Base-by-base conservation (phyloP, 2,329 filamentous ascomycete genomes). In the Claviceps humidiphila region DNA sequence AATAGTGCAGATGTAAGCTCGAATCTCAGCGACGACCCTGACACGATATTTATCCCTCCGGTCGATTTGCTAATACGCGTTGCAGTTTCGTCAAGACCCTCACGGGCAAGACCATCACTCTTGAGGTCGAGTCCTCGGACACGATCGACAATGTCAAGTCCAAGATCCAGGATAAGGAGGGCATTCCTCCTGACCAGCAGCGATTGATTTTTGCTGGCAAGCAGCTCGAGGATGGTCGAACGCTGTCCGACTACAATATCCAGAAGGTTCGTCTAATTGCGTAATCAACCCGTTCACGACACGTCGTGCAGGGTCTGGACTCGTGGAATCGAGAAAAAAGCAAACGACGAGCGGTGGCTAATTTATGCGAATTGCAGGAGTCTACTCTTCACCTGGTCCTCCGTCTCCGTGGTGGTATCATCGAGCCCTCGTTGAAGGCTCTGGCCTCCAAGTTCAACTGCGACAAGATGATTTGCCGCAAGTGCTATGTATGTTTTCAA, bases 401-500 rank as follows among this genome's bases (percentile, higher is more conserved):
- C 75, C 90, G 91, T 80, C 90, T 97, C 67, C 90, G 91, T 81
- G 91, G 91, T 81, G 91, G 91, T 81, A 91, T 97, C 80, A 96
- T 95, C 69, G 91, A 97, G 83, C 93, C 93, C 67, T 96, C 90
- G 68, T 85, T 97, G 68, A 97, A 97, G 85, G 91, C 89, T 64
- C 85, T 97, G 61, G 91, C 91, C 71, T 90, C 85, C 80, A 96
- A 96, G 83, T 97, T 94, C 84, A 97, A 98, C 86, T 97, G 91
- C 87, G 93, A 97, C 65, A 96, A 96, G 86, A 91, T 91, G 86
- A 95, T 97, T 77, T 97, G 93, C 89, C 91, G 93, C 82, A 97
- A 98, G 87, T 98, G 93, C 87, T 97, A 97, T 77, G 89, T 93
- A 84, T 66, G 86, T 84, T 54, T 20, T 3, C n/a, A 17, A 6